Evolutionary conservation across 139 green algal species (phyloP).

Genomic region (Chlorella vulgaris): DNA sequence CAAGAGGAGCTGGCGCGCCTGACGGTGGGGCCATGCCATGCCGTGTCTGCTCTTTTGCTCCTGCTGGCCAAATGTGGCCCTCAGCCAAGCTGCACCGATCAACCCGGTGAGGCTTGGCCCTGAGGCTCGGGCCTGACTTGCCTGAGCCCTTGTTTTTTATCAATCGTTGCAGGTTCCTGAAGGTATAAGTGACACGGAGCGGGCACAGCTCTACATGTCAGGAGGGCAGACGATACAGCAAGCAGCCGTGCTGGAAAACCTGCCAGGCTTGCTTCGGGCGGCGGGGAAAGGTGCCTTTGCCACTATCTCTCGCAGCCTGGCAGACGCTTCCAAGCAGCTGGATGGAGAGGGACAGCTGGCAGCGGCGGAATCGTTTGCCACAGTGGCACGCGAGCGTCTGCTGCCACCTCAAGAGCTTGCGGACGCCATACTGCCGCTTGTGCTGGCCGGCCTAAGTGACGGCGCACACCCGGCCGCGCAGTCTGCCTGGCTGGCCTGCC

Average conservation of each 20-base stretch:
- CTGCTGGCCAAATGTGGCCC: background rate
- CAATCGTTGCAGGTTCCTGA: conserved; percentile 8
- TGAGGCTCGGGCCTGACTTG: no score
- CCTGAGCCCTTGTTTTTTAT: no score
- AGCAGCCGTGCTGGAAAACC: conserved; percentile 16
- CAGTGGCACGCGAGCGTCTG: conserved; percentile 13
- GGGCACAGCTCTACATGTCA: conserved; percentile 6
- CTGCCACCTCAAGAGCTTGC: background rate
- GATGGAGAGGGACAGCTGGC: conserved; percentile 11
- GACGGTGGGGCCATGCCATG: background rate
- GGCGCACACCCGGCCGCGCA: background rate
- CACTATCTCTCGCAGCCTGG: background rate
- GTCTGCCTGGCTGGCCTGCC: conserved; percentile 23
- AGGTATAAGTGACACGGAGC: conserved; percentile 18
- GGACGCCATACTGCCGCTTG: conserved; percentile 21
- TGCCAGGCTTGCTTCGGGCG: conserved; percentile 25
- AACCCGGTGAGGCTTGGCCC: no score
- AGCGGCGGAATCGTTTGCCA: background rate
- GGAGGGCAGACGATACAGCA: conserved; percentile 14
- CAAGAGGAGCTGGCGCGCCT: conserved; percentile 11
- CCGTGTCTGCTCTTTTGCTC: background rate
- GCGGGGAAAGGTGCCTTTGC: conserved; percentile 1
- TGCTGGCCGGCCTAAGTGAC: background rate
- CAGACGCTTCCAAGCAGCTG: background rate
- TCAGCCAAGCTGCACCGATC: background rate